Conservation (phyloP, 2,329 filamentous ascomycete genomes). For the Paracorniculantispora psalliotae region DNA sequence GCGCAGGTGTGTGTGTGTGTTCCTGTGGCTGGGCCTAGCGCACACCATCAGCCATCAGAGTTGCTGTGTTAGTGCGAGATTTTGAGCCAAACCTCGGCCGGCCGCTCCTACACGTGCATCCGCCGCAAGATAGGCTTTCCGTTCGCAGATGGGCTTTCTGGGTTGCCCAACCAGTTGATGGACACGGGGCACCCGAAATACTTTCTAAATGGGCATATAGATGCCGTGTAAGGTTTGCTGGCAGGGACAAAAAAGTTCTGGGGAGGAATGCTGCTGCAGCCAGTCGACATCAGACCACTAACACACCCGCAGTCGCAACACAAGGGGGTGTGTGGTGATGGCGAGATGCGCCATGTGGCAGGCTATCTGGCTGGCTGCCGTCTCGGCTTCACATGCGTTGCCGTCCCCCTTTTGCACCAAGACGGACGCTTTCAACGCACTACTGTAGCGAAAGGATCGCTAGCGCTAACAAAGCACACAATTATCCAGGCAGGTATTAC, state of each 20-base stretch:
- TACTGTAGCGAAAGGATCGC: background rate
- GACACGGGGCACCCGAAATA: no score
- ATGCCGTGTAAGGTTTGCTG: background rate
- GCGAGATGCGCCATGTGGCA: background rate
- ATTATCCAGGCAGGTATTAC: no score
- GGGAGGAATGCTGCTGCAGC: no score
- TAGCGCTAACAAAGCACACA: background rate
- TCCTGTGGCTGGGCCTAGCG: conserved; percentile 7
- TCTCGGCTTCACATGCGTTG: conserved; percentile 12
- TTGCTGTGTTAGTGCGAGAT: background rate
- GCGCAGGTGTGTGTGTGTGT: background rate
- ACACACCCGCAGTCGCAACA: no score
- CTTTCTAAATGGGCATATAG: background rate
- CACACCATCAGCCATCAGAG: conserved; percentile 1
- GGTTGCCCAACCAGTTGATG: background rate
- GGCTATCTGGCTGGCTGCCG: background rate
- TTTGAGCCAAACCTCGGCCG: conserved; percentile 4
- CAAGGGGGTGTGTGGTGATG: background rate
- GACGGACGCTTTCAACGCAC: no score
- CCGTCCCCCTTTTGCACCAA: background rate
- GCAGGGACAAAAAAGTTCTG: no score
- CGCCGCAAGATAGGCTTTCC: no score
- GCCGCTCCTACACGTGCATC: background rate
- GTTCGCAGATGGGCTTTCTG: background rate
- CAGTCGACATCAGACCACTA: no score